A percentile compares a stretch with the other conserved stretches of the same genome.
phyloP scores from a whole-genome alignment of 2,329 filamentous ascomycete species.

The Fusarium liriodendri region DNA sequence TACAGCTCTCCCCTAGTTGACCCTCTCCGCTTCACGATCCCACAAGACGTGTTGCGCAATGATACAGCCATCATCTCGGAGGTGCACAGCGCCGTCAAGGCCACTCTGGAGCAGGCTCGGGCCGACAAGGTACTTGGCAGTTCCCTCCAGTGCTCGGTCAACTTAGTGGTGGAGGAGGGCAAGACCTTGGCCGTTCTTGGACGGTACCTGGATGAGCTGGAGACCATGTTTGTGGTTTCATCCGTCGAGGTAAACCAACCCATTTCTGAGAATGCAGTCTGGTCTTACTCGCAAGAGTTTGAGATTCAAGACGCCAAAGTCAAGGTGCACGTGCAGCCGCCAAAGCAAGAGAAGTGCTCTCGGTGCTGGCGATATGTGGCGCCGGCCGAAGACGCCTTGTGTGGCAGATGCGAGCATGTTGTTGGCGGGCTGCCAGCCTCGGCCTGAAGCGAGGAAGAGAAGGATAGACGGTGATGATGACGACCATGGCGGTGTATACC shows the following conservation, averaged over 20 bases:
- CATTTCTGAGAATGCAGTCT: conserved; percentile 47
- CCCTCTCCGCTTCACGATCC: conserved; percentile 50
- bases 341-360: conserved; percentile 75
- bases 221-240: conserved; percentile 76
- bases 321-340: conserved; percentile 60
- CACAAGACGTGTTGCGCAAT: conserved; percentile 53
- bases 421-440: conserved; percentile 52
- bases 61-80: conserved; percentile 62
- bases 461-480: conserved; percentile 3
- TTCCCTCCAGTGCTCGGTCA: conserved; percentile 81
- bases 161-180: conserved; percentile 60
- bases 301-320: conserved; percentile 53
- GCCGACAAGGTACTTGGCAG: conserved; percentile 79
- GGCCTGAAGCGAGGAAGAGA: conserved; percentile 16
- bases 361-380: conserved; percentile 91
- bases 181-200: conserved; percentile 50
- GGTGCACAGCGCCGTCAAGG: conserved; percentile 76
- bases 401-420: conserved; percentile 77
- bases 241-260: conserved; percentile 62
- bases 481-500: conserved; percentile 19
- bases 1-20: conserved; percentile 59
- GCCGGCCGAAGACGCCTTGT: conserved; percentile 73
- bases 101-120: conserved; percentile 79
- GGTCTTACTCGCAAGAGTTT: conserved; percentile 57
- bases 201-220: conserved; percentile 63